These are phyloP conservation scores for Pseudonectria buxi DNA, from an alignment of 2,329 filamentous ascomycete genomes.

Conservation along the genomic window DNA sequence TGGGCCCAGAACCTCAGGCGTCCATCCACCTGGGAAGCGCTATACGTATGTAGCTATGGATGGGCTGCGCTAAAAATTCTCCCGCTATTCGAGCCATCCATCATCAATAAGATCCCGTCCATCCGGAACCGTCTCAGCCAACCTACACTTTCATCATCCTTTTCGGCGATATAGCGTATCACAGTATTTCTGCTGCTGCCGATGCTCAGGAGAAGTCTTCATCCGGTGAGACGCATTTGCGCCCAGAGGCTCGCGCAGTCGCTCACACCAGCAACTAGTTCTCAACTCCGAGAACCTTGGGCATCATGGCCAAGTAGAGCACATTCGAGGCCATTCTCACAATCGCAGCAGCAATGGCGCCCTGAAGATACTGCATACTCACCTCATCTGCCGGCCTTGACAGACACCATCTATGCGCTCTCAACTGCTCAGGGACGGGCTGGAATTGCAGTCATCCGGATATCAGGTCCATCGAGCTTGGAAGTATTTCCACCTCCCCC, in stretches of 20 bases:
- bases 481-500: conserved; percentile 39
- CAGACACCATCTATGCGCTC: conserved; percentile 80
- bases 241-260: conserved; percentile 4
- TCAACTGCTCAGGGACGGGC: conserved; percentile 81
- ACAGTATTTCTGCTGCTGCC: background rate
- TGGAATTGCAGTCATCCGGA: conserved; percentile 82
- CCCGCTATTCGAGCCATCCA: too few relatives aligned
- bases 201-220: conserved; percentile 22
- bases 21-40: background rate
- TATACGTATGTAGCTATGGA: too few relatives aligned
- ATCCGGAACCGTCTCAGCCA: background rate
- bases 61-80: too few relatives aligned
- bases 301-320: background rate
- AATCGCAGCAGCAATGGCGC: conserved; percentile 4
- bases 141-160: too few relatives aligned
- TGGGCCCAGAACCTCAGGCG: conserved; percentile 4
- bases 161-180: too few relatives aligned
- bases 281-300: background rate
- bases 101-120: too few relatives aligned
- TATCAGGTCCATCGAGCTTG: conserved; percentile 72
- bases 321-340: conserved; percentile 7
- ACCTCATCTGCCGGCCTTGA: conserved; percentile 14
- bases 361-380: conserved; percentile 1
- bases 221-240: conserved; percentile 12
- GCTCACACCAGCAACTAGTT: background rate